A percentile compares a stretch with the other conserved stretches of the same genome.
Evolutionary conservation across 148 eudicot genomes (phyloP).

Genomic region (Rhododendron henanense): DNA sequence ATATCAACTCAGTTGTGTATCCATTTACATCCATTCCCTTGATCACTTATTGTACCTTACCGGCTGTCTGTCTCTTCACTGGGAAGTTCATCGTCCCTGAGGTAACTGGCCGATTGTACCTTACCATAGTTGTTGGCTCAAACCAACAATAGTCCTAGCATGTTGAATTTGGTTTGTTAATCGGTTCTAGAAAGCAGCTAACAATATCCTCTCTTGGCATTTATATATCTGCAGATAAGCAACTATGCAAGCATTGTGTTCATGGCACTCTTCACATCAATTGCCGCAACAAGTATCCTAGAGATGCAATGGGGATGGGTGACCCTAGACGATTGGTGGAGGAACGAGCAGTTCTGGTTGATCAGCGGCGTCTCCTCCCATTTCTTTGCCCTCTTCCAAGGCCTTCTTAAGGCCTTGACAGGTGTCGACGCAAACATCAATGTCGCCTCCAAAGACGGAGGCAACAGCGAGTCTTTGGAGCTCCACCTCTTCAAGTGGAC

Average conservation of each 20-base stretch:
- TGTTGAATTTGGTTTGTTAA: neutral
- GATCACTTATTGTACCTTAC: slow-evolving; percentile 78
- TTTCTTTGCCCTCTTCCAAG: slow-evolving; percentile 68
- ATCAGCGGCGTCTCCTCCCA: slow-evolving; percentile 65
- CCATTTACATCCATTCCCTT: slow-evolving; percentile 87
- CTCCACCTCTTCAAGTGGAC: slow-evolving; percentile 96
- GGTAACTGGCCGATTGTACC: slow-evolving; percentile 36
- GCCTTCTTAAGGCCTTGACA: slow-evolving; percentile 60
- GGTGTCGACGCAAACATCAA: slow-evolving; percentile 65
- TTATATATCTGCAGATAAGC: slow-evolving; percentile 45
- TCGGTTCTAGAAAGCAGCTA: neutral
- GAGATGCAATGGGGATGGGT: slow-evolving; percentile 81
- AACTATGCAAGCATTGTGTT: slow-evolving; percentile 66
- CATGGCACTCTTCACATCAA: slow-evolving; percentile 66
- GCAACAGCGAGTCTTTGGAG: slow-evolving; percentile 84
- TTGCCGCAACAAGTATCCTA: slow-evolving; percentile 53
- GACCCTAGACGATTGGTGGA: slow-evolving; percentile 62
- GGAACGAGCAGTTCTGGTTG: slow-evolving; percentile 76
- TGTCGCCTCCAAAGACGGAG: slow-evolving; percentile 73
- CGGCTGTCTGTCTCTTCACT: slow-evolving; percentile 88
- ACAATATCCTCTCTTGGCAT: slow-evolving; percentile 2
- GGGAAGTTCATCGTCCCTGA: slow-evolving; percentile 94
- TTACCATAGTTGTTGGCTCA: neutral
- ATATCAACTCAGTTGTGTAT: slow-evolving; percentile 84
- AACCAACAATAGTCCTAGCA: neutral